Conservation (phyloP, 2,329 filamentous ascomycete genomes). For the Ophiostoma pallidulum region DNA sequence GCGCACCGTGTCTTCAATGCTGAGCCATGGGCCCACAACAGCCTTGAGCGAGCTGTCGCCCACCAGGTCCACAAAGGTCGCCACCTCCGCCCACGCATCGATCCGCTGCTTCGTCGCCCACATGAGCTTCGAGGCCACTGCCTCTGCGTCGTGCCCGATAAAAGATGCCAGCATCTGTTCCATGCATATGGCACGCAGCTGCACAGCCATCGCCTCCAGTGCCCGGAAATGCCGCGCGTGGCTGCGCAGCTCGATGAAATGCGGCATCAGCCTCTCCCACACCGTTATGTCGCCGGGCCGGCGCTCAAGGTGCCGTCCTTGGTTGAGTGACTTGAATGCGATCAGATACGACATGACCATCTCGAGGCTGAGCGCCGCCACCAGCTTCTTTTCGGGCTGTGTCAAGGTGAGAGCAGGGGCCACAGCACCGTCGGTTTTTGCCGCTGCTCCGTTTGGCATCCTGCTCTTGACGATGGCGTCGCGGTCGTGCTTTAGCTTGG, state of each 20-base stretch:
- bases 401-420: slow-evolving; percentile 8
- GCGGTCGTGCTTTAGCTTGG: slow-evolving; percentile 44
- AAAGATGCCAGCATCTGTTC: slow-evolving; percentile 31
- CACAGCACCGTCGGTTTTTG: slow-evolving; percentile 15
- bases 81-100: slow-evolving; percentile 25
- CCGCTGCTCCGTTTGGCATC: slow-evolving; percentile 14
- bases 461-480: slow-evolving; percentile 33
- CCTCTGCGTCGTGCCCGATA: slow-evolving; percentile 24
- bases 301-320: slow-evolving; percentile 34
- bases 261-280: slow-evolving; percentile 38
- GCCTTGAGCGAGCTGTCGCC: slow-evolving; percentile 21
- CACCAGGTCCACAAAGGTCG: slow-evolving; percentile 21
- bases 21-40: slow-evolving; percentile 33
- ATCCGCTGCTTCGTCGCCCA: slow-evolving; percentile 19
- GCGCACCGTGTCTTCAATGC: slow-evolving; percentile 34
- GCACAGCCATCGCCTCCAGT: slow-evolving; percentile 32
- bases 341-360: slow-evolving; percentile 45
- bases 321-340: slow-evolving; percentile 41
- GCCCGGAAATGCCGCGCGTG: slow-evolving; percentile 27
- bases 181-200: slow-evolving; percentile 35
- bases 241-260: slow-evolving; percentile 32
- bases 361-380: slow-evolving; percentile 36
- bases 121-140: slow-evolving; percentile 22
- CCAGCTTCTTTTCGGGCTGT: slow-evolving; percentile 31
- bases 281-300: slow-evolving; percentile 31